phyloP scores from a whole-genome alignment of 306 rosid species.

The Parietaria judaica region DNA sequence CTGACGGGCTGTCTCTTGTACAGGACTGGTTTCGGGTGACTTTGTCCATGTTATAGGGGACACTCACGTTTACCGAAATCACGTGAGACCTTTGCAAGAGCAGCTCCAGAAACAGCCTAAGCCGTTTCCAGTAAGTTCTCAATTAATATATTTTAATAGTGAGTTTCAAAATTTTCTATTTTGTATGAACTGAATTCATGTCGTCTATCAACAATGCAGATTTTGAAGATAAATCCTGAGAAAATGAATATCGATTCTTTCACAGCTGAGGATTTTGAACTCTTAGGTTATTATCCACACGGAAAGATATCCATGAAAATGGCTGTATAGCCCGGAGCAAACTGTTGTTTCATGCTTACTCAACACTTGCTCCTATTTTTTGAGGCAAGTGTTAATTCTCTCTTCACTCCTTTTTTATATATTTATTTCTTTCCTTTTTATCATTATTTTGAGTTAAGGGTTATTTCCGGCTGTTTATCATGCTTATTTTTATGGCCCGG shows the following conservation, averaged over 20 bases:
- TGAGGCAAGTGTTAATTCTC: slow-evolving; percentile 35
- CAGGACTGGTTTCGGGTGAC: slow-evolving; percentile 88
- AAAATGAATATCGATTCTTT: slow-evolving; percentile 81
- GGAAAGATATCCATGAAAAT: slow-evolving; percentile 95
- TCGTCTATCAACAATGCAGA: slow-evolving; percentile 37
- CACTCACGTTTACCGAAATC: slow-evolving; percentile 94
- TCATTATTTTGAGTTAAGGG: neutral
- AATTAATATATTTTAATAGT: neutral
- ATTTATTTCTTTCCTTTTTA: neutral
- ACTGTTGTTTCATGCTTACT: slow-evolving; percentile 20
- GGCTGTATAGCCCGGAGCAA: slow-evolving; percentile 62
- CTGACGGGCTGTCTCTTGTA: slow-evolving; percentile 10
- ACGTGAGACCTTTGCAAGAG: slow-evolving; percentile 85
- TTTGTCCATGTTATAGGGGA: slow-evolving; percentile 85
- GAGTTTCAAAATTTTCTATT: too few relatives aligned
- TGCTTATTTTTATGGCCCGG: neutral
- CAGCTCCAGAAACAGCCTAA: slow-evolving; percentile 89
- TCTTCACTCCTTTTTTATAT: neutral
- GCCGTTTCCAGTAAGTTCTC: slow-evolving; percentile 78
- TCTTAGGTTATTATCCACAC: slow-evolving; percentile 85
- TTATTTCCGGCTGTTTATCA: neutral
- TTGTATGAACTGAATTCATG: slow-evolving; percentile 1
- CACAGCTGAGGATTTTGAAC: slow-evolving; percentile 71
- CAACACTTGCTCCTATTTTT: slow-evolving; percentile 29
- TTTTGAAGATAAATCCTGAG: slow-evolving; percentile 73